Base-by-base conservation (phyloP, 129 eudicot species). In the Sambucus nigra region DNA sequence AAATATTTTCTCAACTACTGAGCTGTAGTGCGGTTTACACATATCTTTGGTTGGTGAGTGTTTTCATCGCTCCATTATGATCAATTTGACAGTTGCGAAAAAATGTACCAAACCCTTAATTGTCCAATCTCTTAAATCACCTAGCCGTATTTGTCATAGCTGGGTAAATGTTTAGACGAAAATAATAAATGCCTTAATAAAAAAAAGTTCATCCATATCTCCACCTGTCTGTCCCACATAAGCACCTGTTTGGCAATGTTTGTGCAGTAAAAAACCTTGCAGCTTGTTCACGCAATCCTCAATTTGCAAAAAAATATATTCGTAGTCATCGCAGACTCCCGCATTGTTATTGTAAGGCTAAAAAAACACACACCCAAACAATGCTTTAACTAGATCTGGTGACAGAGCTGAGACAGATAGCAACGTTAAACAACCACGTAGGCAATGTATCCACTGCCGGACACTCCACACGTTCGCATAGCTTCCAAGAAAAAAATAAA, bases 11-110 rank as follows among this genome's bases (percentile, higher is more conserved):
- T n/a, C n/a, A n/a, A n/a, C n/a, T n/a, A n/a, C n/a, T n/a, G n/a
- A n/a, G n/a, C n/a, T n/a, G n/a, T n/a, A n/a, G n/a, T n/a, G n/a
- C n/a, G n/a, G n/a, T n/a, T n/a, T 29, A 29, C 8, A 29, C 8
- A 29, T 29, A 29, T 29, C 4, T 29, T 3, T 29, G 42, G 42
- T 35, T 2, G 42, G 8, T 35, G 42, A 35, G 42, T n/a, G 42
- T 35, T 35, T 35, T 35, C 13, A 35, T 35, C 21, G 1, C 50
- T 15, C 17, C 50, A 45, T 45, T 16, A 45, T 45, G 22, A 16
- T 45, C 50, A 14, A 45, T 45, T 15, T 45, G 50, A 19, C 50
- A 45, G 50, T n/a, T 45, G 22, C n/a, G 50, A 45, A 45, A 41
- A 15, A 19, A 14, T 35, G 42, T 1, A 35, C 13, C 13, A 35